Percentiles rank a stretch among this genome's conserved stretches.
phyloP scores from a whole-genome alignment of 805 yeast genomes.

The Torulaspora franciscae region DNA sequence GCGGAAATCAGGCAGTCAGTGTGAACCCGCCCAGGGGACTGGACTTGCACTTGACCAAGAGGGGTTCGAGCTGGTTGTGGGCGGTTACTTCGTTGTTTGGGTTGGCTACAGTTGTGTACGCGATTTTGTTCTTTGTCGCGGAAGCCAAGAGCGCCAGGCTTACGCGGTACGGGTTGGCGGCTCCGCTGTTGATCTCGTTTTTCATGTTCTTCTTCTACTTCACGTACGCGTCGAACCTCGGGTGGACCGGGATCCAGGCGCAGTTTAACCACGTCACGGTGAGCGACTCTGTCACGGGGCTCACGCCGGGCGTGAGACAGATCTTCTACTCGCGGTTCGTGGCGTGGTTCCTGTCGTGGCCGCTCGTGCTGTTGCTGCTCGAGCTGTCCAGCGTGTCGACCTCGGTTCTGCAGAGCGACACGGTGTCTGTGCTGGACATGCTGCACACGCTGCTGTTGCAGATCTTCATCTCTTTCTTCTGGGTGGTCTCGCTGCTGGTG shows the following conservation, averaged over 20 bases:
- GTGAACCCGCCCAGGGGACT: constrained; percentile 43
- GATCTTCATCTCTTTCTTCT: constrained; percentile 43
- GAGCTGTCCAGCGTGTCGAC: constrained; percentile 19
- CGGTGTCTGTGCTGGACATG: constrained; percentile 16
- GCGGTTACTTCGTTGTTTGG: constrained; percentile 44
- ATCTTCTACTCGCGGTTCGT: constrained; percentile 43
- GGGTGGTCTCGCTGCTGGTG: constrained; percentile 51
- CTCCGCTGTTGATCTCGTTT: constrained; percentile 36
- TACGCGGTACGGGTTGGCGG: constrained; percentile 18
- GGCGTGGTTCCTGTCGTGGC: constrained; percentile 47
- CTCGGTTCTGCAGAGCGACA: constrained; percentile 4
- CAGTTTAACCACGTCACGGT: constrained; percentile 41
- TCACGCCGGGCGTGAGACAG: constrained; percentile 37
- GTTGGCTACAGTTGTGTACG: constrained; percentile 11
- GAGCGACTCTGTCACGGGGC: constrained; percentile 13
- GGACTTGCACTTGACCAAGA: constrained; percentile 49
- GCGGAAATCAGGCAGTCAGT: constrained; percentile 39
- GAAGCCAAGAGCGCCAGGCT: constrained; percentile 13
- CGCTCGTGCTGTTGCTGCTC: constrained; percentile 35
- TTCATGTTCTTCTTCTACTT: constrained; percentile 40
- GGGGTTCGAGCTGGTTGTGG: constrained; percentile 69
- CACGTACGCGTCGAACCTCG: constrained; percentile 45
- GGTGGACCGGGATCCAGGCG: constrained; percentile 40
- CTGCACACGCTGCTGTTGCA: constrained; percentile 38
- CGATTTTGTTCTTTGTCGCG: constrained; percentile 14